phyloP scores from a whole-genome alignment of 1,284 basidiomycete genomes.

The Hemileia vastatrix region DNA sequence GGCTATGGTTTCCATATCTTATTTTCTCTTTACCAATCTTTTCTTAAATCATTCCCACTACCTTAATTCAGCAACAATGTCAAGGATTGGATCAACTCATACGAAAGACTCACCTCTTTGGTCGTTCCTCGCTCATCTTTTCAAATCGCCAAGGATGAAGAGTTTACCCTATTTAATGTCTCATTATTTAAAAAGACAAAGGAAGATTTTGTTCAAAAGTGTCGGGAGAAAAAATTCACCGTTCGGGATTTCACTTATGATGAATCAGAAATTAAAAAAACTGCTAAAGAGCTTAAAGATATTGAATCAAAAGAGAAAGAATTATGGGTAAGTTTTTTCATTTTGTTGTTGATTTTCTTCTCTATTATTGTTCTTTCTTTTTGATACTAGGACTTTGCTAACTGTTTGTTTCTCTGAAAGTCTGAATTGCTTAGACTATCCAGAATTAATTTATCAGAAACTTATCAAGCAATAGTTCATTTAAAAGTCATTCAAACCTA shows the following conservation, averaged over 20 bases:
- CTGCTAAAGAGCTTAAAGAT: slow-evolving; percentile 67
- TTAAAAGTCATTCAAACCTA: slow-evolving; percentile 84
- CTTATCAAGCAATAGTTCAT: slow-evolving; percentile 87
- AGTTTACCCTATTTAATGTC: slow-evolving; percentile 76
- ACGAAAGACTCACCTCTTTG: slow-evolving; percentile 79
- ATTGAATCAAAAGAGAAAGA: slow-evolving; percentile 87
- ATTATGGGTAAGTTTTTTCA: slow-evolving; percentile 62
- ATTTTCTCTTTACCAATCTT: not conserved
- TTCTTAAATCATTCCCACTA: slow-evolving; percentile 13
- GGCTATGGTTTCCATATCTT: slow-evolving; percentile 27
- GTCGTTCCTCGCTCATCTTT: slow-evolving; percentile 87
- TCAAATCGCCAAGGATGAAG: slow-evolving; percentile 58
- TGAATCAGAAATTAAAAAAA: slow-evolving; percentile 70
- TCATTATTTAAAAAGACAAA: slow-evolving; percentile 84
- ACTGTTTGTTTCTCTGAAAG: slow-evolving; percentile 47
- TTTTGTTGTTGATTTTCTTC: not conserved
- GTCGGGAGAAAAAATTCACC: slow-evolving; percentile 92
- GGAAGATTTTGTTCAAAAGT: slow-evolving; percentile 89
- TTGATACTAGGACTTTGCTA: not conserved
- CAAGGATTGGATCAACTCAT: slow-evolving; percentile 81
- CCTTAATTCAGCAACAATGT: slow-evolving; percentile 55
- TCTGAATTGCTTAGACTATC: slow-evolving; percentile 86
- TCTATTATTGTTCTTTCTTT: not conserved
- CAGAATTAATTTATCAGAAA: slow-evolving; percentile 92
- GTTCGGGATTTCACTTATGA: slow-evolving; percentile 91